phyloP scores from a whole-genome alignment of 148 eudicot species.

The Simmondsia chinensis region DNA sequence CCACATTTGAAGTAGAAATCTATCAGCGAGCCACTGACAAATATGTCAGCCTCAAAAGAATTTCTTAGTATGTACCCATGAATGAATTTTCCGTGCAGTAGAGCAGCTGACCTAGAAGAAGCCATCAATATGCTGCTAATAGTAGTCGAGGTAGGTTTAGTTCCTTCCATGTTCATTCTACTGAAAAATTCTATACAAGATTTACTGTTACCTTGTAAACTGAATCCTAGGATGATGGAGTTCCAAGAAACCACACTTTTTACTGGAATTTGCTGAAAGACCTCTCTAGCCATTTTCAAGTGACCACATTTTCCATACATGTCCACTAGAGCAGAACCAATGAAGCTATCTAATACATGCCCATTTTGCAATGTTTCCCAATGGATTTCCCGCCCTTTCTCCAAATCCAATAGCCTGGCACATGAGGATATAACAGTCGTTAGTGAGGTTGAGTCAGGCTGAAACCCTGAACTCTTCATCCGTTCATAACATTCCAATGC shows the following conservation, averaged over 20 bases:
- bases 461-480: constrained; percentile 26
- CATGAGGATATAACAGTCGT: constrained; percentile 30
- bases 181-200: constrained; percentile 26
- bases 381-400: constrained; percentile 24
- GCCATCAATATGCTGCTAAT: constrained; percentile 33
- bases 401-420: constrained; percentile 30
- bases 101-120: constrained; percentile 32
- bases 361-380: constrained; percentile 18
- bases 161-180: constrained; percentile 23
- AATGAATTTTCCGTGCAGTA: constrained; percentile 25
- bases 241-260: constrained; percentile 32
- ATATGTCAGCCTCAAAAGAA: constrained; percentile 13
- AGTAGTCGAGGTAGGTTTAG: constrained; percentile 25
- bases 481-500: constrained; percentile 25
- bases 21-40: constrained; percentile 23
- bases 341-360: constrained; percentile 21
- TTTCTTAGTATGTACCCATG: constrained; percentile 37
- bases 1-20: constrained; percentile 42
- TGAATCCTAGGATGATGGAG: constrained; percentile 27
- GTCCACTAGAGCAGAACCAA: constrained; percentile 29
- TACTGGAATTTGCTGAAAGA: constrained; percentile 18
- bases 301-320: constrained; percentile 37
- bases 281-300: constrained; percentile 19
- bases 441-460: constrained; percentile 23
- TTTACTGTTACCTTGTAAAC: constrained; percentile 26